phyloP scores from a whole-genome alignment of 805 yeast genomes.

The Metschnikowia kunwiensis region DNA sequence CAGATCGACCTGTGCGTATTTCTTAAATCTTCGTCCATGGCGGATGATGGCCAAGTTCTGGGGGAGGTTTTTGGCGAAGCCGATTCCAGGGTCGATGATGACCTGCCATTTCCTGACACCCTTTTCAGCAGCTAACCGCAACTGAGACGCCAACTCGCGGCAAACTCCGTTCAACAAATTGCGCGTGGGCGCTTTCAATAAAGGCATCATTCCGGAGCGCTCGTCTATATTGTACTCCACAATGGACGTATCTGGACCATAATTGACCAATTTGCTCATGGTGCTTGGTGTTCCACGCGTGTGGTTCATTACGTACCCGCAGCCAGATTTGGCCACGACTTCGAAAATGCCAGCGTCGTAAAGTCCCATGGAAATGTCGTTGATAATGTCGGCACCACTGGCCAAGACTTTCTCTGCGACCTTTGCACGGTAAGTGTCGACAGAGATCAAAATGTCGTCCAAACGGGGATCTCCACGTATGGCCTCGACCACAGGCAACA shows the following conservation, averaged over 20 bases:
- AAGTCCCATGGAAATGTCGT: slow-evolving; percentile 82
- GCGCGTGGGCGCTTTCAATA: slow-evolving; percentile 20
- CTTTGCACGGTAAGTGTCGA: slow-evolving; percentile 80
- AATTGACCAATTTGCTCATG: slow-evolving; percentile 61
- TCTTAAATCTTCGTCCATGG: slow-evolving; percentile 46
- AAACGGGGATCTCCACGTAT: slow-evolving; percentile 47
- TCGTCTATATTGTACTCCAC: slow-evolving; percentile 33
- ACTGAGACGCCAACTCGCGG: slow-evolving; percentile 58
- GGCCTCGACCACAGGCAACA: slow-evolving; percentile 64
- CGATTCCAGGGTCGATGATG: slow-evolving; percentile 90
- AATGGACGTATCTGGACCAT: slow-evolving; percentile 41
- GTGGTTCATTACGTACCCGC: slow-evolving; percentile 80
- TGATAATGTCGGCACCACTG: slow-evolving; percentile 87
- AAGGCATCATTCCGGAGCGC: slow-evolving; percentile 12
- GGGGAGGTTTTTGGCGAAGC: slow-evolving; percentile 80
- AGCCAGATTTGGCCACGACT: slow-evolving; percentile 66
- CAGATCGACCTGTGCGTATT: slow-evolving; percentile 36
- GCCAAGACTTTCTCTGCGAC: slow-evolving; percentile 70
- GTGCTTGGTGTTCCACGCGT: slow-evolving; percentile 77
- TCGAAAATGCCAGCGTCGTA: slow-evolving; percentile 64
- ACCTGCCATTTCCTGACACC: slow-evolving; percentile 90
- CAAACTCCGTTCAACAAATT: slow-evolving; percentile 56
- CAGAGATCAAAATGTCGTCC: slow-evolving; percentile 54
- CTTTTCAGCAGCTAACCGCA: slow-evolving; percentile 50
- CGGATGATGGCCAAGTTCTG: slow-evolving; percentile 71